A percentile compares a stretch with the other conserved stretches of the same genome.
Evolutionary conservation across 2,329 filamentous ascomycete genomes (phyloP).

Genomic region (Fusarium lateritium): DNA sequence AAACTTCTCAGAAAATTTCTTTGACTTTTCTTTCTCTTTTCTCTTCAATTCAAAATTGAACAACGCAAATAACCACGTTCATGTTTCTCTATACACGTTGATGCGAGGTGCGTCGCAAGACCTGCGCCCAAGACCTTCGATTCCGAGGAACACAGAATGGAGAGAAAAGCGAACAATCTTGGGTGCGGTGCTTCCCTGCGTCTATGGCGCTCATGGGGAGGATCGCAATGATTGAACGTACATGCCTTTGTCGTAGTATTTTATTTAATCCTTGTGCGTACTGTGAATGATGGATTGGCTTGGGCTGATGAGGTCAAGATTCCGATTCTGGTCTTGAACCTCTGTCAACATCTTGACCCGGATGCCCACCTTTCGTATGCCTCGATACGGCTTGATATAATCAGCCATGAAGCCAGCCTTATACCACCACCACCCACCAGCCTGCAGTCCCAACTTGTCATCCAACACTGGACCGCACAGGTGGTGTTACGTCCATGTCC

Average conservation of each 20-base stretch:
- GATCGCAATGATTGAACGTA: constrained; percentile 74
- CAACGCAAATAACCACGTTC: constrained; percentile 65
- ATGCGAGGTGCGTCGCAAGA: constrained; percentile 63
- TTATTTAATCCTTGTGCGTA: neutral
- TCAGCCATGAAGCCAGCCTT: too few species aligned
- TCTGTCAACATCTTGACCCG: neutral
- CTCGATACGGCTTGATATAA: too few species aligned
- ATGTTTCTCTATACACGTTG: constrained; percentile 56
- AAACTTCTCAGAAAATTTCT: constrained; percentile 27
- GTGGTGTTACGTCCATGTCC: neutral
- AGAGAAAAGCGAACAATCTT: constrained; percentile 71
- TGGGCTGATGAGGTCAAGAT: constrained; percentile 1
- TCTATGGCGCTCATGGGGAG: constrained; percentile 61
- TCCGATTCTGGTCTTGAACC: neutral
- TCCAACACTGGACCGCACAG: neutral
- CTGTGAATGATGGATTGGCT: constrained; percentile 16
- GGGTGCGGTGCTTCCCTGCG: constrained; percentile 70
- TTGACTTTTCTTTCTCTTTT: constrained; percentile 36
- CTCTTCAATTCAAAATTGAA: constrained; percentile 57
- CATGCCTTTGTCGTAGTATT: constrained; percentile 54
- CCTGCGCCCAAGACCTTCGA: constrained; percentile 64
- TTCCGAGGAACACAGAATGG: constrained; percentile 65
- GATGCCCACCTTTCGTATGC: too few species aligned
- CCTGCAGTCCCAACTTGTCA: too few species aligned
- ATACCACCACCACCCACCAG: too few species aligned